Evolutionary conservation across 2,329 filamentous ascomycete species (phyloP), one percentile per base, ranked within the genome.

Genomic region (Fusarium anguioides): DNA sequence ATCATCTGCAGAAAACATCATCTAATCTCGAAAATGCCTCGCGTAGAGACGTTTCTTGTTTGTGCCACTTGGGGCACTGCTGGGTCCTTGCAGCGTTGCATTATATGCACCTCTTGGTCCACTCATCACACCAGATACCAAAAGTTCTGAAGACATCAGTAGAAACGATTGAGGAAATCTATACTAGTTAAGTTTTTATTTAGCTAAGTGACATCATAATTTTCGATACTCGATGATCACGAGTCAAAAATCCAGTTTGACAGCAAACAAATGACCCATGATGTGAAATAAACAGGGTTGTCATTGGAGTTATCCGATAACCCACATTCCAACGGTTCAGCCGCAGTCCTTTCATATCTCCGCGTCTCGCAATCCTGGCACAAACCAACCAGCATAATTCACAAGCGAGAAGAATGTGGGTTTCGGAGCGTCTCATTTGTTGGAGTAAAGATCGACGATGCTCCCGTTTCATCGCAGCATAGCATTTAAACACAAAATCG

Each of bases 281-380:
- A 44, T 15, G 18, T 44, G 18, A 45, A 26, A 33, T 14, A 20
- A 29, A 17, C 24, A 51, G 20, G 36, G 26, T 33, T 44, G 6
- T 17, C 24, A 8, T 36, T 51, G 48, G 48, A 33, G 48, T 44
- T 15, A 26, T 51, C 26, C 27, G 36, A 45, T 44, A 33, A 26
- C 37, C 37, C 48, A 44, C 27, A 12, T 29, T 27, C 27, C 10
- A 29, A 24, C 3, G 18, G n/a, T 9, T 51, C 48, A 45, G 37
- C 48, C 48, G 20, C 37, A 51, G 26, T 51, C 48, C 48, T 51
- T n/a, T 51, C 48, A 45, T 51, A 26, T 51, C 8, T 10, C 29
- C 42, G 18, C 35, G 20, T 42, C 10, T 11, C 17, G 8, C 24
- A 41, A 18, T 51, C 48, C 37, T 51, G 17, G 48, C 4, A 51